Evolutionary conservation across 179 eudicot genomes (phyloP).

Genomic region (Heliamphora pulchella): DNA sequence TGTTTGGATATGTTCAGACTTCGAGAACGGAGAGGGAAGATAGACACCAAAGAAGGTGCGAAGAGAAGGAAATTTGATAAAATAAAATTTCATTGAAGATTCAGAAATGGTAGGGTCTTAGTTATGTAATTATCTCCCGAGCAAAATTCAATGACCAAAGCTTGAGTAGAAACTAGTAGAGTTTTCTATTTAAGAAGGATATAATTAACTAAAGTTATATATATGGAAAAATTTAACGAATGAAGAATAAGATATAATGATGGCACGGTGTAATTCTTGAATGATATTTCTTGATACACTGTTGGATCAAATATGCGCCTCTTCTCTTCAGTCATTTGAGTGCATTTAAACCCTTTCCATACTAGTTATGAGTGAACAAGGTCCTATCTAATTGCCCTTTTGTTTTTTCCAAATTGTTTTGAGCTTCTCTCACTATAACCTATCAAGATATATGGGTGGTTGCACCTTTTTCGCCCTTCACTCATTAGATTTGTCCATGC

Average conservation of each 20-base stretch:
- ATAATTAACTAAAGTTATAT: neutral
- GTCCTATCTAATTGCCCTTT: neutral
- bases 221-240: neutral
- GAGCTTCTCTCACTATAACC: neutral
- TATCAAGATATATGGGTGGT: neutral
- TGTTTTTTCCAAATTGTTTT: neutral
- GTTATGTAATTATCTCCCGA: neutral
- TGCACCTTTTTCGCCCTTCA: neutral
- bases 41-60: neutral
- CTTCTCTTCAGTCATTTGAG: neutral
- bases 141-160: neutral
- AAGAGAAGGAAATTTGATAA: neutral
- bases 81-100: neutral
- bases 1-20: neutral
- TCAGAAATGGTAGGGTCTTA: neutral
- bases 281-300: neutral
- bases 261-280: neutral
- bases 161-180: neutral
- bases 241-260: neutral
- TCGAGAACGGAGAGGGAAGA: neutral
- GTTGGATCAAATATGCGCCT: neutral
- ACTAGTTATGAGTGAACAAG: neutral
- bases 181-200: neutral
- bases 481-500: neutral
- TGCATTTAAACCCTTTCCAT: neutral